Percentiles rank a stretch among this genome's conserved stretches.
Conservation (phyloP, 2,329 filamentous ascomycete species). For the Penicillium nordicum region DNA sequence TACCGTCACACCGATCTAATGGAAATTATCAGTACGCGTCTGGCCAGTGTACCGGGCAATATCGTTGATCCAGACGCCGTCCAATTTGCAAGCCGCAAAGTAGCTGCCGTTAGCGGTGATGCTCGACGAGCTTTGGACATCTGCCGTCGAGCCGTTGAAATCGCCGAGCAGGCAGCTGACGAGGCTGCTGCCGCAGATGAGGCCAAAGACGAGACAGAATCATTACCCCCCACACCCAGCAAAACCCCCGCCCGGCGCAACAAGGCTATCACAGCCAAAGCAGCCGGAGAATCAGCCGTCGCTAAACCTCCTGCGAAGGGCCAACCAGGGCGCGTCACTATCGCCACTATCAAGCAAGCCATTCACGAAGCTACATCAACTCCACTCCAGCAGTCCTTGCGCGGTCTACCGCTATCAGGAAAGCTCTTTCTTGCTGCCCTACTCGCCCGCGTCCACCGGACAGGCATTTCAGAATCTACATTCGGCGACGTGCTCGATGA, state of each 20-base stretch:
- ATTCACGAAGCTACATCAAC: slow-evolving; percentile 94
- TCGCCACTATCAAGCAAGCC: slow-evolving; percentile 86
- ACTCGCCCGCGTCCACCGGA: slow-evolving; percentile 72
- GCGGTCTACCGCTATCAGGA: slow-evolving; percentile 72
- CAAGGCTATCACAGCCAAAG: slow-evolving; percentile 17
- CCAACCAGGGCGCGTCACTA: slow-evolving; percentile 66
- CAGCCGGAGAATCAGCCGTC: slow-evolving; percentile 12
- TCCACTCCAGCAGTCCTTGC: slow-evolving; percentile 84
- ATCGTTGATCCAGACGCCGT: slow-evolving; percentile 91
- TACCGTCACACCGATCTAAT: slow-evolving; percentile 97
- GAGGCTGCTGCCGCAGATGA: slow-evolving; percentile 24
- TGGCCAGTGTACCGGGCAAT: slow-evolving; percentile 81
- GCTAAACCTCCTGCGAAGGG: slow-evolving; percentile 25
- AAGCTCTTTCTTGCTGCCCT: slow-evolving; percentile 86
- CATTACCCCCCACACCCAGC: slow-evolving; percentile 44
- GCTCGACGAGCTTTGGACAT: slow-evolving; percentile 91
- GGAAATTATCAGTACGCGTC: slow-evolving; percentile 92
- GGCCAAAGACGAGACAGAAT: slow-evolving; percentile 31
- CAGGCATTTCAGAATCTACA: slow-evolving; percentile 80
- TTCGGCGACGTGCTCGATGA: slow-evolving; percentile 89
- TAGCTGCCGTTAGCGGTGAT: slow-evolving; percentile 93
- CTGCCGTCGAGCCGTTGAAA: slow-evolving; percentile 88
- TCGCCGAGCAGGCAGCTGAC: slow-evolving; percentile 73
- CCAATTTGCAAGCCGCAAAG: slow-evolving; percentile 94
- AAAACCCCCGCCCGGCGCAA: slow-evolving; percentile 37